Conservation (phyloP, 2,329 filamentous ascomycete genomes). For the Penicillium sp. region DNA sequence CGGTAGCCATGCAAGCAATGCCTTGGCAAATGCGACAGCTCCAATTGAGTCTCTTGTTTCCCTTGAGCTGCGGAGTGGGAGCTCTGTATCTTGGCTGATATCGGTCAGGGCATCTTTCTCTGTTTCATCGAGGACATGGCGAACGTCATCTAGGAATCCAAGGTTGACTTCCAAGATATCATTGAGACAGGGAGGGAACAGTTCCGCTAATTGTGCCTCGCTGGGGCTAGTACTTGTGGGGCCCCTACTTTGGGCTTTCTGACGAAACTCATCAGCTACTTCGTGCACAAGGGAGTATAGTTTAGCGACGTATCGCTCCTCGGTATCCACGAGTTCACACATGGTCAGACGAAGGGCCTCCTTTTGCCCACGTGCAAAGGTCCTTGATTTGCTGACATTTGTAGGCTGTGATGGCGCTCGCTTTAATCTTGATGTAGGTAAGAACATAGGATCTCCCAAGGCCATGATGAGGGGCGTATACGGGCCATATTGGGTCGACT, state of each 20-base stretch:
- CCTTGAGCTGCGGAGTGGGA: slow-evolving; percentile 53
- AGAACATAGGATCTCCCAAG: slow-evolving; percentile 81
- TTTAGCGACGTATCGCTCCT: slow-evolving; percentile 91
- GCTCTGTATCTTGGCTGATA: slow-evolving; percentile 64
- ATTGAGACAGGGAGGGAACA: slow-evolving; percentile 82
- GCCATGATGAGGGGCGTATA: slow-evolving; percentile 78
- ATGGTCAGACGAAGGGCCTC: slow-evolving; percentile 84
- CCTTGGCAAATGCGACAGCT: slow-evolving; percentile 74
- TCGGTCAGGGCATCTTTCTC: slow-evolving; percentile 79
- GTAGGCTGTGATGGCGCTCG: slow-evolving; percentile 87
- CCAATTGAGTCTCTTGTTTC: slow-evolving; percentile 73
- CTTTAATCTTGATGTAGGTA: slow-evolving; percentile 82
- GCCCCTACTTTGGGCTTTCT: slow-evolving; percentile 65
- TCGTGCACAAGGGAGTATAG: slow-evolving; percentile 80
- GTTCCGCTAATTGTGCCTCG: slow-evolving; percentile 70
- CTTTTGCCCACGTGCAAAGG: slow-evolving; percentile 81
- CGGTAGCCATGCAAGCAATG: slow-evolving; percentile 90
- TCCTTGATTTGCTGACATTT: slow-evolving; percentile 74
- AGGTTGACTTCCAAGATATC: slow-evolving; percentile 81
- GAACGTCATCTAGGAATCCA: slow-evolving; percentile 76
- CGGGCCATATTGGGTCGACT: slow-evolving; percentile 67
- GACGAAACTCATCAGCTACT: slow-evolving; percentile 78
- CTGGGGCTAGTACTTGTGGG: slow-evolving; percentile 71
- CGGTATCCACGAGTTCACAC: slow-evolving; percentile 87
- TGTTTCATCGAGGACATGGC: slow-evolving; percentile 76